A percentile compares a stretch with the other conserved stretches of the same genome.
These are phyloP conservation scores for Apophysomyces elegans DNA, from an alignment of 371 early-diverging fungal genomes.

Conservation along the genomic window DNA sequence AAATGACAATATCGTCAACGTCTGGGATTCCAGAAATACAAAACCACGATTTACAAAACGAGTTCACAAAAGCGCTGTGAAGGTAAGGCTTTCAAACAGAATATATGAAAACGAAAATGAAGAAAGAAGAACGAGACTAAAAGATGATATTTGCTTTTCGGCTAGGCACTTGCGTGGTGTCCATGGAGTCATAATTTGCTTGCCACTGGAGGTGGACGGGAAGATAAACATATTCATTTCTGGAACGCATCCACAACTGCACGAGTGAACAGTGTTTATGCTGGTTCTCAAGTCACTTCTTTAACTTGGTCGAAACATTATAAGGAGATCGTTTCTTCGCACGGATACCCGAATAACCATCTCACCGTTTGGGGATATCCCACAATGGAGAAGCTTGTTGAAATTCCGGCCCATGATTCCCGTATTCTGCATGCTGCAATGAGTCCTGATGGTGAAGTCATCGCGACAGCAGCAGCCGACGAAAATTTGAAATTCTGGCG, in stretches of 20 bases:
- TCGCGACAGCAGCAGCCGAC: conserved; percentile 95
- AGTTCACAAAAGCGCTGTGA: conserved; percentile 88
- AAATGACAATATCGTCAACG: conserved; percentile 94
- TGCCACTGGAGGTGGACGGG: conserved; percentile 97
- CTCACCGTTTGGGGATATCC: conserved; percentile 93
- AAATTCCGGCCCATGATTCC: conserved; percentile 86
- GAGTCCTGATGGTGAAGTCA: conserved; percentile 91
- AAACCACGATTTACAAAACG: conserved; percentile 72
- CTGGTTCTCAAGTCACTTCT: conserved; percentile 95
- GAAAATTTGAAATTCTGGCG: conserved; percentile 99
- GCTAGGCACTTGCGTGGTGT: conserved; percentile 98
- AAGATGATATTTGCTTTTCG: background rate
- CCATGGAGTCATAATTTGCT: conserved; percentile 94
- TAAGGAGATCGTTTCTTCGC: conserved; percentile 93
- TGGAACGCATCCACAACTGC: conserved; percentile 91
- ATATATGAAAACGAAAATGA: background rate
- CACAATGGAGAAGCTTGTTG: conserved; percentile 73
- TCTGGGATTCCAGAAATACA: conserved; percentile 88
- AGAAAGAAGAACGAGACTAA: background rate
- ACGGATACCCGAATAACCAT: conserved; percentile 91
- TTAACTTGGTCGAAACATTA: conserved; percentile 92
- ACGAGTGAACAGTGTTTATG: conserved; percentile 70
- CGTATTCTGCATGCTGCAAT: conserved; percentile 91
- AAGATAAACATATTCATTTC: conserved; percentile 92
- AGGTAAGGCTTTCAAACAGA: conserved; percentile 54